Evolutionary conservation across 306 rosid species (phyloP).

Genomic region (Malus sylvestris): DNA sequence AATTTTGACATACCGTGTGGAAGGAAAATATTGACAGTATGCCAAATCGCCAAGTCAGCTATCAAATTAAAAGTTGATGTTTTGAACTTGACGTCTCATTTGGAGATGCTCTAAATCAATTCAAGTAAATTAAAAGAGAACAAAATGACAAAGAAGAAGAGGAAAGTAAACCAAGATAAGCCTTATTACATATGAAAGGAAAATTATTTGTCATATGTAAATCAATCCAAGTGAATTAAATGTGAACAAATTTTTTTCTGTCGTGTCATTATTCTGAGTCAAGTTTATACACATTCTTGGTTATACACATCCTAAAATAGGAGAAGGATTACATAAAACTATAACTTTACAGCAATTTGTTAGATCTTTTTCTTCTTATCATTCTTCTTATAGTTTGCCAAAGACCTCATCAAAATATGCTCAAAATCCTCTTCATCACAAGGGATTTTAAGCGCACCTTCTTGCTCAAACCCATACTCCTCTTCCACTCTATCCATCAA

Average conservation of each 20-base stretch:
- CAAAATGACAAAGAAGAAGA: too few relatives aligned
- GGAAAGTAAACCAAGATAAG: too few relatives aligned
- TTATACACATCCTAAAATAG: slow-evolving; percentile 2
- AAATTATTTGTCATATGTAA: background rate
- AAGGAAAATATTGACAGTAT: too few relatives aligned
- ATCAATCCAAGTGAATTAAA: background rate
- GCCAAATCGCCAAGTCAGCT: too few relatives aligned
- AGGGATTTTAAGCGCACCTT: slow-evolving; percentile 47
- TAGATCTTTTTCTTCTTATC: slow-evolving; percentile 5
- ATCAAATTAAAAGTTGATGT: too few relatives aligned
- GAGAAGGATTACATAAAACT: background rate
- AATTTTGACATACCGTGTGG: too few relatives aligned
- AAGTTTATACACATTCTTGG: background rate
- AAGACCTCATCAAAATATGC: slow-evolving; percentile 22
- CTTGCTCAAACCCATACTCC: slow-evolving; percentile 42
- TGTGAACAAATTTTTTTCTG: background rate
- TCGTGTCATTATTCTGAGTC: background rate
- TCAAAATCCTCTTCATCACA: slow-evolving; percentile 50
- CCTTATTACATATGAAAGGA: background rate
- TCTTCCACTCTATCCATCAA: slow-evolving; percentile 46
- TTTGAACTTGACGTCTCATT: too few relatives aligned
- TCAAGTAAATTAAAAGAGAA: too few relatives aligned
- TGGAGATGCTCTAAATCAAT: too few relatives aligned
- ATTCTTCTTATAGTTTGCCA: slow-evolving; percentile 5
- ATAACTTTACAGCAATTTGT: background rate